Evolutionary conservation across 2,329 filamentous ascomycete genomes (phyloP), one percentile per base, ranked within the genome.

Genomic region (Zymoseptoria pseudotritici): DNA sequence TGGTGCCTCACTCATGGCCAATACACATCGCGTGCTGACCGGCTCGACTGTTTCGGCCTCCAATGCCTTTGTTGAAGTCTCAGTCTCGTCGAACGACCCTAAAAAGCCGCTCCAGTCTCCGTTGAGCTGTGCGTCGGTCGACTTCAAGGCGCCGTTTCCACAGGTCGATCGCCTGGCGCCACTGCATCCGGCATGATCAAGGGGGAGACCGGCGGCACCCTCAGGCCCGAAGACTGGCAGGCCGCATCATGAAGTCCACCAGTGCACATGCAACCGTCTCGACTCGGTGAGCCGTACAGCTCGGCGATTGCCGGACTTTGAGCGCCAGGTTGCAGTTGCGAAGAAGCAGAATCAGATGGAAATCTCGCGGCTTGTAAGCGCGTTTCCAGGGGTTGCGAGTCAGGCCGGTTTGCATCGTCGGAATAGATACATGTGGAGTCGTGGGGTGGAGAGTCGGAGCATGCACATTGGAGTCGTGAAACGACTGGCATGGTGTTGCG

Each of bases 251-350:
- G 63, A n/a, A 67, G 61, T 4, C 58, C 62, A 20, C 63, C 65
- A 20, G 64, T 64, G 49, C 65, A 67, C 24, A 65, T 55, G 52
- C 63, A 66, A 11, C 56, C 50, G 26, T 63, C 60, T 4, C 26
- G 10, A 11, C 58, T 61, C 21, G 62, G 58, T 24, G 62, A 63
- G 22, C 63, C 65, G n/a, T 63, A 57, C 21, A 67, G 56, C 53
- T 67, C 65, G 19, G 64, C 7, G 58, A 55, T 51, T 56, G 53
- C 17, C 36, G 13, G 10, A 46, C 2, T 46, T n/a, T 46, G 36
- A 17, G 36, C 13, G 5, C 13, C 36, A 11, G 36, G 17, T 52
- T 56, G 55, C 19, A 51, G 42, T 10, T 49, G 19, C 31, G 61
- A 53, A 55, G 59, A 54, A 19, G 19, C 19, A n/a, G 26, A 50